Conservation (phyloP, 192 early-diverging fungal species). For the Cetraspora pellucida region DNA sequence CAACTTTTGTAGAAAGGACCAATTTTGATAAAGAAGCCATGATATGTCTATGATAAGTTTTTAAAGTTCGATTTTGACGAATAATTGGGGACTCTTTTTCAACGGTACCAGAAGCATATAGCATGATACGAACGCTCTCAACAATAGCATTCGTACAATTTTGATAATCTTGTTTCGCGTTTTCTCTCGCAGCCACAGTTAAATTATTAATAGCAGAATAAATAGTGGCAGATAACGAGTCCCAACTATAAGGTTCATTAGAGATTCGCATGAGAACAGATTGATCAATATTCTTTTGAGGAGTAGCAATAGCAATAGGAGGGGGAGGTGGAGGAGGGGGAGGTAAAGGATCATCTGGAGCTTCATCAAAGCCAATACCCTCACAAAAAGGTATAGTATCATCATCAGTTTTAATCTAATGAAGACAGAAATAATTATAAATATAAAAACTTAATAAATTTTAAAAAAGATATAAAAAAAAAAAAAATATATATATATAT, state of each 20-base stretch:
- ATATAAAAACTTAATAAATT: too few species aligned
- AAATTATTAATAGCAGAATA: slow-evolving; percentile 58
- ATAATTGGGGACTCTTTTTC: slow-evolving; percentile 70
- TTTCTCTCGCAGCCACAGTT: slow-evolving; percentile 51
- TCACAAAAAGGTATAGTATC: too few species aligned
- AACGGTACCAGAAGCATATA: slow-evolving; percentile 77
- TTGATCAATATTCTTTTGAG: neutral
- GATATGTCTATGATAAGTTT: slow-evolving; percentile 72
- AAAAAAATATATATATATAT: too few species aligned
- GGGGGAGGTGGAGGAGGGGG: neutral
- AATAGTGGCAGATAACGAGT: slow-evolving; percentile 50
- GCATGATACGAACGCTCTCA: slow-evolving; percentile 79
- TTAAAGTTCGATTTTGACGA: slow-evolving; percentile 65
- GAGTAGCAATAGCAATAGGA: neutral
- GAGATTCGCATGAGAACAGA: neutral
- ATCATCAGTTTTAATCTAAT: too few species aligned
- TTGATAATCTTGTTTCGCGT: slow-evolving; percentile 59
- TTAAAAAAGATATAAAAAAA: too few species aligned
- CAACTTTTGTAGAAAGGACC: slow-evolving; percentile 78
- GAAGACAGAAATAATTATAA: too few species aligned
- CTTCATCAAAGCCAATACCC: neutral
- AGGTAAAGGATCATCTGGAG: neutral
- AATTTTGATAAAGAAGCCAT: slow-evolving; percentile 83
- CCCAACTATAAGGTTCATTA: slow-evolving; percentile 54
- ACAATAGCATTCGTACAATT: slow-evolving; percentile 64